Evolutionary conservation across 2,329 filamentous ascomycete genomes (phyloP), one percentile per base, ranked within the genome.

Genomic region (Fusarium beomiforme): DNA sequence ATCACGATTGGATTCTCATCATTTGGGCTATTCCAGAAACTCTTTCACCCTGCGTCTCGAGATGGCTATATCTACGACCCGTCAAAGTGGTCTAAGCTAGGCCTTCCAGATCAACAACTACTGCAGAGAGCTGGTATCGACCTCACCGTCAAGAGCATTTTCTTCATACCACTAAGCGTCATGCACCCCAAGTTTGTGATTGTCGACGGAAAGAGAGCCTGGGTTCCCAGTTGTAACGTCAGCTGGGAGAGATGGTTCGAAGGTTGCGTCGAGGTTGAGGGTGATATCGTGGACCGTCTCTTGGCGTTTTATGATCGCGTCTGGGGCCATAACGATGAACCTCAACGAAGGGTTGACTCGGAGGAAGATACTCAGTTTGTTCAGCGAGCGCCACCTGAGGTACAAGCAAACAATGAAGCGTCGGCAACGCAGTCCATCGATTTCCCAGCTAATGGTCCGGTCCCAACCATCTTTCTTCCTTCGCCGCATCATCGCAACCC

Each of bases 211-310:
- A 79, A 83, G 34, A 85, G 82, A 5, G 91, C 91, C 0, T 91
- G 91, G 74, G 79, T 96, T 13, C 93, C 93, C 0, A 94, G 91
- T 74, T 95, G 92, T 79, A 97, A 97, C 74, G 89, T 97, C 8
- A 94, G 92, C 76, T 96, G 92, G 92, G 93, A 96, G 79, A 81
- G 89, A n/a, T 97, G 93, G 93, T 91, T 95, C 29, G 93, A 97
- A 78, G 92, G 91, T 0, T 93, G 91, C 60, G 82, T 95, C 6
- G 88, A 90, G 59, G 80, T 95, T 14, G 84, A 84, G 10, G 93
- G 92, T 0, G 83, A 85, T 0, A 84, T 91, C 1, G 88, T 94
- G 1, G 73, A 79, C 7, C 83, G 86, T n/a, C 86, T 96, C 41
- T 71, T 92, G 43, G 78, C 83, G 4, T 95, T 95, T 76, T 94